Base-by-base conservation (phyloP, 2,329 filamentous ascomycete genomes). In the Fusarium metavorans region DNA sequence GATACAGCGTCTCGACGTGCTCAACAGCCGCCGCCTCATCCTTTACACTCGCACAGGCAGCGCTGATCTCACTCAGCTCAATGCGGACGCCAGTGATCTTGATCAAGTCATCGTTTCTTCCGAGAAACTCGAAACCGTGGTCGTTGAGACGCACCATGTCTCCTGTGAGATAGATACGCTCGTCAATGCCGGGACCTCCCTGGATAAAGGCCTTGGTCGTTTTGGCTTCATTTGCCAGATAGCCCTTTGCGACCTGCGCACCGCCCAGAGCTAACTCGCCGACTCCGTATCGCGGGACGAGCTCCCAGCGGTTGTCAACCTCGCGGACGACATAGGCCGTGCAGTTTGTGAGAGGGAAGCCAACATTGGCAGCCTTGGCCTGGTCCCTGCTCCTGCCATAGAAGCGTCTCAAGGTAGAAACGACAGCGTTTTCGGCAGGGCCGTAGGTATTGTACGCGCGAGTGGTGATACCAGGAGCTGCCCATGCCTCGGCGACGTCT, bases 1-100 rank as follows among this genome's bases (percentile, higher is more conserved):
- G 57, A 6, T 73, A 73, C 0, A 73, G 6, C 2, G 71, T 73
- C 30, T 73, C 70, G 0, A 73, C 70, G 5, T 73, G 71, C 2
- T 73, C 71, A 8, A 73, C 35, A 0, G 61, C 43, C 0, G 71
- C 27, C 3, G 71, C 52, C 0, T 73, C 70, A 0, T 71, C 66
- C 34, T 71, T 73, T 5, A 73, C 27, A 3, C 57, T 73, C 6
- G 71, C 70, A 35, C 66, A 67, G 4, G 71, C 71, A 2, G 71
- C 71, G 2, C 71, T 73, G 13, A 73, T 73, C 39, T 73, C 71
- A 7, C 71, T 73, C 37, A 73, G 16, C 8, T 73, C 71, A 2
- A 73, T 73, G 0, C 71, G 66, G 0, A 73, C 67, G 1, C 71
- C 71, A 0, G 71, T 73, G 1, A 73, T 73, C 34, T 73, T 73